Conservation (phyloP, 768 basidiomycete genomes). For the Collybia sordida region DNA sequence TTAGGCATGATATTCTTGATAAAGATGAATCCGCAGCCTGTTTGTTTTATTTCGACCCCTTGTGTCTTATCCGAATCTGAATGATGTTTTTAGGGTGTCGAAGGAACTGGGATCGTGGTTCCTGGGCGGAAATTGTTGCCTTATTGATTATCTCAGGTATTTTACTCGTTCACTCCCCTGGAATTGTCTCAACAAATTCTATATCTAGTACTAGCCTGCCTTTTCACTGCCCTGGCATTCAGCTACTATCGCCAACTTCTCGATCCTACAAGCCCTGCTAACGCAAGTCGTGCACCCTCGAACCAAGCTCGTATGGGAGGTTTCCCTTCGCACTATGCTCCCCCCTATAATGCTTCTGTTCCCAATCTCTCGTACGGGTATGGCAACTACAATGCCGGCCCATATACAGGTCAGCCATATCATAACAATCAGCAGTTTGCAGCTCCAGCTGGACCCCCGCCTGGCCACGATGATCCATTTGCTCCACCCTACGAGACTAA, state of each 20-base stretch:
- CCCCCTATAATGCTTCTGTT: conserved; percentile 51
- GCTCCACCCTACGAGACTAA: conserved; percentile 37
- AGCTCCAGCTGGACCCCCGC: conserved; percentile 53
- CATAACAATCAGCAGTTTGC: conserved; percentile 30
- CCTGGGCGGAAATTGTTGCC: conserved; percentile 66
- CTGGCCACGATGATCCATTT: conserved; percentile 33
- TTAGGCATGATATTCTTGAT: conserved; percentile 27
- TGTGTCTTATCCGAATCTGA: conserved; percentile 7
- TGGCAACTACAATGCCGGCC: conserved; percentile 13
- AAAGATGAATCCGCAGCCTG: conserved; percentile 44
- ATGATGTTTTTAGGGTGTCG: conserved; percentile 53
- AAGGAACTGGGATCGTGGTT: conserved; percentile 57
- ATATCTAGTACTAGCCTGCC: conserved; percentile 46
- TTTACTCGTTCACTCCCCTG: conserved; percentile 18
- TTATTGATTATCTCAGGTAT: conserved; percentile 60
- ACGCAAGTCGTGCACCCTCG: conserved; percentile 47
- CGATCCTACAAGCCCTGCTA: conserved; percentile 61
- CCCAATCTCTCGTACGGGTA: conserved; percentile 30
- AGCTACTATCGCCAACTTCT: conserved; percentile 74
- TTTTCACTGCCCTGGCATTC: conserved; percentile 70
- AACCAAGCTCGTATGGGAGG: conserved; percentile 33
- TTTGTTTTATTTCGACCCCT: conserved; percentile 25
- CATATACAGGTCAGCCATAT: conserved; percentile 22
- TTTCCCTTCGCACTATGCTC: conserved; percentile 55
- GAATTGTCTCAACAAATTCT: not conserved